phyloP scores from a whole-genome alignment of 352 stramenopile genomes.

The Phytophthora rubi region DNA sequence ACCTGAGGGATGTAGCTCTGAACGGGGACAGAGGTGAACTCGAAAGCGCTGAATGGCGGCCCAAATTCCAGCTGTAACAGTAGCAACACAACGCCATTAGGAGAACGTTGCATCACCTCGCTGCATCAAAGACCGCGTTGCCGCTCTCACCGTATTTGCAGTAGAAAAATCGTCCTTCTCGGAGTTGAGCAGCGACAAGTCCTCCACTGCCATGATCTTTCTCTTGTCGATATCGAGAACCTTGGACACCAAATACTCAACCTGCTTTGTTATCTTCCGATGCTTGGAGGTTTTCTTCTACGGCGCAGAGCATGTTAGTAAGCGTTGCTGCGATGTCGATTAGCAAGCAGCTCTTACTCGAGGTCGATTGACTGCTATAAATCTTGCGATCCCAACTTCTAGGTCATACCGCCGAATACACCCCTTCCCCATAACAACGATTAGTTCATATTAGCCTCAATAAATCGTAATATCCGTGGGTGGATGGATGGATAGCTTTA shows the following conservation, averaged over 20 bases:
- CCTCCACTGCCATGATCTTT: conserved; percentile 63
- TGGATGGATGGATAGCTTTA: conserved; percentile 16
- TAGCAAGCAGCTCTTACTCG: conserved; percentile 37
- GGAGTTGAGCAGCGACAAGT: conserved; percentile 77
- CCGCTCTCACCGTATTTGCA: conserved; percentile 46
- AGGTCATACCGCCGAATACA: conserved; percentile 77
- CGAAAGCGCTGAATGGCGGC: conserved; percentile 67
- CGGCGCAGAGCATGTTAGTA: background rate
- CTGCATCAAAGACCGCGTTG: background rate
- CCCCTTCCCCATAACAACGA: conserved; percentile 37
- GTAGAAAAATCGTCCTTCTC: conserved; percentile 61
- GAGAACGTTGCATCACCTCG: background rate
- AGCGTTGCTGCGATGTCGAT: background rate
- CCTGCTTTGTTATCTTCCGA: conserved; percentile 62
- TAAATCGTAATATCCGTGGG: background rate
- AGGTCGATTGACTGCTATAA: conserved; percentile 69
- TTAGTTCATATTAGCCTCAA: background rate
- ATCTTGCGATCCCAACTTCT: conserved; percentile 76
- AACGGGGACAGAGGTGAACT: conserved; percentile 78
- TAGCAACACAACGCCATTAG: background rate
- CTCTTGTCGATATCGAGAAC: conserved; percentile 79
- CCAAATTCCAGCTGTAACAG: conserved; percentile 62
- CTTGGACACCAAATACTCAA: conserved; percentile 68
- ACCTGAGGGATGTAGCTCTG: conserved; percentile 79
- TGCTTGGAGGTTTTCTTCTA: conserved; percentile 61